Conservation (phyloP, 2,329 filamentous ascomycete species). For the Xylariaceae sp. region DNA sequence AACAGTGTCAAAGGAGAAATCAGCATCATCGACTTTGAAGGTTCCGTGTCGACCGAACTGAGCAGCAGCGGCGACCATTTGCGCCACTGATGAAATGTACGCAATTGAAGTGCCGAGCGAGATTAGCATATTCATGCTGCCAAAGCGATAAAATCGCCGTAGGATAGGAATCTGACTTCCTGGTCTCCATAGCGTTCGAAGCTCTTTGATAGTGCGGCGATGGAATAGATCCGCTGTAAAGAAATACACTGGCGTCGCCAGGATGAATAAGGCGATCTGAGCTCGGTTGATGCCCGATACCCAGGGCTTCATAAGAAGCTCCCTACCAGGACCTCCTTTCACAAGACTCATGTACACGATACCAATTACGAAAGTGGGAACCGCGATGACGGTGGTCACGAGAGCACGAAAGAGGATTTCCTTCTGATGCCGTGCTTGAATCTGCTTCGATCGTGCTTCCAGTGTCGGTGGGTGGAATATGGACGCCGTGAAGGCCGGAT, state of each 20-base stretch:
- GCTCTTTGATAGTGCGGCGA: conserved; percentile 70
- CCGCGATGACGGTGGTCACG: conserved; percentile 64
- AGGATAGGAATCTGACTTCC: conserved; percentile 69
- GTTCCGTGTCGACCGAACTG: conserved; percentile 23
- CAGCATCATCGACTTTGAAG: conserved; percentile 41
- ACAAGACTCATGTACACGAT: conserved; percentile 86
- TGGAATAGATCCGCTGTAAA: conserved; percentile 86
- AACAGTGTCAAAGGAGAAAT: conserved; percentile 86
- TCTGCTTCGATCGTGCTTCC: conserved; percentile 72
- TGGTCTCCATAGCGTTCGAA: conserved; percentile 71
- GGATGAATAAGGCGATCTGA: conserved; percentile 74
- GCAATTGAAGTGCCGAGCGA: conserved; percentile 84
- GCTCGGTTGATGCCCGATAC: conserved; percentile 69
- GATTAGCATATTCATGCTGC: conserved; percentile 94
- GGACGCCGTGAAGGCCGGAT: conserved; percentile 61
- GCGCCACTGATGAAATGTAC: conserved; percentile 75
- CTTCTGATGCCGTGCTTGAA: conserved; percentile 66
- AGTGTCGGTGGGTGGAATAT: conserved; percentile 78
- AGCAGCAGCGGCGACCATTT: conserved; percentile 64
- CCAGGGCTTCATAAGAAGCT: conserved; percentile 68
- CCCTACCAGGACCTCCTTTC: conserved; percentile 51
- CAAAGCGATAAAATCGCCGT: conserved; percentile 83
- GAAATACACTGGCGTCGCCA: conserved; percentile 84
- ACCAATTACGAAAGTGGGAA: conserved; percentile 83
- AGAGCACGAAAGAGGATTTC: conserved; percentile 67